Evolutionary conservation across 345 rosid species (phyloP).

Genomic region (Eucalyptus erythrocorys): DNA sequence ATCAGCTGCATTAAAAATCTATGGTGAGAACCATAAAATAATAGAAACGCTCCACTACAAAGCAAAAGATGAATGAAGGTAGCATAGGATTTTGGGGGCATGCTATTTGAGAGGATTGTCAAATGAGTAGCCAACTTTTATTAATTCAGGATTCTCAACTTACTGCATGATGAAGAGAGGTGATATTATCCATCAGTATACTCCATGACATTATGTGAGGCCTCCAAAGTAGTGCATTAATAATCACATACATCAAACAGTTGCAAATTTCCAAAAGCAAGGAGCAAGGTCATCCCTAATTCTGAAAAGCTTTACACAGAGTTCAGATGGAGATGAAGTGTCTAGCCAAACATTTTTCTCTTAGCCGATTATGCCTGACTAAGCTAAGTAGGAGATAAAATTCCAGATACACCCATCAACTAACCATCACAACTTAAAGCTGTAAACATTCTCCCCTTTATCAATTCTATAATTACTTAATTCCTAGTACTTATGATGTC

Average conservation of each 20-base stretch:
- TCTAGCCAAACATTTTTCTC: background rate
- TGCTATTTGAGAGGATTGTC: background rate
- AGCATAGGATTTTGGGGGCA: background rate
- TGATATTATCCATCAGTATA: background rate
- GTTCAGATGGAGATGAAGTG: background rate
- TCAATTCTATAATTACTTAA: background rate
- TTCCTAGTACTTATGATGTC: background rate
- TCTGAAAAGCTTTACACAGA: background rate
- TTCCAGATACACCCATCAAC: background rate
- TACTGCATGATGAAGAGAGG: background rate
- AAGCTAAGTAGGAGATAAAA: background rate
- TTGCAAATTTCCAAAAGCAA: background rate
- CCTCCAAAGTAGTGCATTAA: background rate
- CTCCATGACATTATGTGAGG: background rate
- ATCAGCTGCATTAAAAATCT: background rate
- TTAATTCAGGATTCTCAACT: background rate
- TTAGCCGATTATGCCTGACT: background rate
- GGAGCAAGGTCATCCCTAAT: background rate
- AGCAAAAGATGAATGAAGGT: background rate
- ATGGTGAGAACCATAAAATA: background rate
- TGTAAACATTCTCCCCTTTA: background rate
- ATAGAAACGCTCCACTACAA: background rate
- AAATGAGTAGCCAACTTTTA: background rate
- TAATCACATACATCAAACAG: background rate
- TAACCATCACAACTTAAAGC: background rate